A percentile compares a stretch with the other conserved stretches of the same genome.
Conservation (phyloP, 768 basidiomycete genomes). For the Macrocybe gigantea region DNA sequence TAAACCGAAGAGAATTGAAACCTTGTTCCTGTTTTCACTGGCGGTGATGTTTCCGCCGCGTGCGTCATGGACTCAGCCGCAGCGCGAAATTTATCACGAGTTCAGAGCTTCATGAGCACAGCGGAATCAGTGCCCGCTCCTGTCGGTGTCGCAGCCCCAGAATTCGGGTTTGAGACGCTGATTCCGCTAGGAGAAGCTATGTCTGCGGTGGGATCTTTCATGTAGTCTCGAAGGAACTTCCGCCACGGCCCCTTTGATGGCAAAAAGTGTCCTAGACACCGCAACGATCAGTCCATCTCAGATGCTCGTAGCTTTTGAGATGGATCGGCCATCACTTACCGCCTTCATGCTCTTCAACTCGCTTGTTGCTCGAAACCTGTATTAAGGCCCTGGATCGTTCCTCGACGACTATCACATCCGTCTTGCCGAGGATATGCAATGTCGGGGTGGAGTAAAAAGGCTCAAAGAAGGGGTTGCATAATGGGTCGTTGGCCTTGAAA, state of each 20-base stretch:
- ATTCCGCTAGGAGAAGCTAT: constrained; percentile 38
- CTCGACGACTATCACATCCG: constrained; percentile 66
- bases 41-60: too few relatives aligned
- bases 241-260: constrained; percentile 76
- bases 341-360: constrained; percentile 75
- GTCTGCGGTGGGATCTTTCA: constrained; percentile 43
- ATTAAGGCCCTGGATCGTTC: constrained; percentile 61
- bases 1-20: too few relatives aligned
- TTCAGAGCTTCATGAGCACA: constrained; percentile 21
- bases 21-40: too few relatives aligned
- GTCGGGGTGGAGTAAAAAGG: constrained; percentile 62
- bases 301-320: not conserved
- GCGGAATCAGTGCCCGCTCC: constrained; percentile 13
- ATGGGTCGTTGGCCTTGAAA: constrained; percentile 48
- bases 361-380: constrained; percentile 43
- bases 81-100: not conserved
- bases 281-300: not conserved
- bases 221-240: constrained; percentile 64
- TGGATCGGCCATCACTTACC: constrained; percentile 40
- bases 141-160: constrained; percentile 44
- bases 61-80: too few relatives aligned
- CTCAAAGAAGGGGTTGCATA: constrained; percentile 44
- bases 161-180: constrained; percentile 28
- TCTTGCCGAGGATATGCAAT: constrained; percentile 72
- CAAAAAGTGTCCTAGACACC: constrained; percentile 67